Evolutionary conservation across 257 asterid genomes (phyloP), one percentile per base, ranked within the genome.

Genomic region (Pogostemon cablin): DNA sequence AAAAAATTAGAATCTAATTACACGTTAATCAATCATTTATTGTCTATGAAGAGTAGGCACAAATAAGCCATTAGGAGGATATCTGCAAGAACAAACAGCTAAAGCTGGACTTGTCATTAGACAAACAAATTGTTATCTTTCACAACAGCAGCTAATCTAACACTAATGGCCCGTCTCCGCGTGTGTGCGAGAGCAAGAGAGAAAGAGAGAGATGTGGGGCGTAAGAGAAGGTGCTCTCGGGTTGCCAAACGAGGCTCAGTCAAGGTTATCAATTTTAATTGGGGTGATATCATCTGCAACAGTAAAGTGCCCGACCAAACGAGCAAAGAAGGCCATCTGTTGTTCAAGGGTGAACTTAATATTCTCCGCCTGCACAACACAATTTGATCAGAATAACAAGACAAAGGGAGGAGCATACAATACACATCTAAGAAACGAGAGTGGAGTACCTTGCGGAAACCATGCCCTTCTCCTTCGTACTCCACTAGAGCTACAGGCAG

Each of bases 381-480:
- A 5, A 11, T 62, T 44, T 10, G 17, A 69, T 53, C 67, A 76
- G 53, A 35, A 17, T 25, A 75, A 15, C 25, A 47, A 59, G 11
- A 37, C 9, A 0, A 7, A 47, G 3, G 48, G 11, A 46, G 37
- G 3, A 7, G 32, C 44, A 42, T 1, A 7, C 11, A 75, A 62
- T 6, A 43, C 9, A 46, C 42, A 48, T 37, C 46, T 43, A 60
- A 7, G 42, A 74, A 47, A 49, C 1, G 53, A 55, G 42, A 68
- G 62, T 25, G 1, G 5, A 34, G 43, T 78, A 90, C 98, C 96
- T 81, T 87, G 72, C 99, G 91, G 60, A 93, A 91, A 71, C 99
- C 96, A 80, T 93, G 97, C 43, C 89, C 96, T 72, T 93, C 99
- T 46, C 96, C 96, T 85, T 91, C 95, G 35, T 91, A 91, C 71